Evolutionary conservation across 2,329 filamentous ascomycete species (phyloP), one percentile per base, ranked within the genome.

Genomic region (Epichloe sp.): DNA sequence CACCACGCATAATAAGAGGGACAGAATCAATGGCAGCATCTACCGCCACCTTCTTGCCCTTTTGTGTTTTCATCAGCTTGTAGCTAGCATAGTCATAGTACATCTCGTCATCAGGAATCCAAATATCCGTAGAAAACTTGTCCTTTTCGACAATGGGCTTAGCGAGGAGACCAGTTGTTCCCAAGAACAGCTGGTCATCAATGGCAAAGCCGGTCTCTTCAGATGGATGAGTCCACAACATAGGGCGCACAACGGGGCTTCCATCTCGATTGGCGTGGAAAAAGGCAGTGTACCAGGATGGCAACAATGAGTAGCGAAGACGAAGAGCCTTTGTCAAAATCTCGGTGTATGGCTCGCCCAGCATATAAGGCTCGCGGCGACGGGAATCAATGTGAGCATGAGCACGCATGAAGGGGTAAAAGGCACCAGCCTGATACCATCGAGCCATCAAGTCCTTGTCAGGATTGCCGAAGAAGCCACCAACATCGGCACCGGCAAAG

Each of bases 61-160:
- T 81, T 81, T 84, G 78, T 21, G 82, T 83, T 40, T 74, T 68
- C 62, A 94, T 81, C 43, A 80, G 72, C 42, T 84, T 80, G 70
- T 88, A 96, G 60, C 88, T 88, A 64, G 93, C 94, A 72, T 98
- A 98, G 68, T 97, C 87, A 62, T 90, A 98, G 68, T 98, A 97
- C 49, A 86, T 78, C 66, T 94, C 87, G 53, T 85, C 79, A 59
- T 97, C 91, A 1, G 90, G 85, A 50, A 98, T 80, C 70, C 94
- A 96, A 52, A 98, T 79, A 19, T 89, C 83, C 0, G 83, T 81
- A 19, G 79, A 81, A 17, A 78, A 77, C 45, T 83, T 82, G 56
- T 82, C 86, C 68, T 95, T 82, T 23, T 83, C 79, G 2, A 89
- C 85, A 14, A 97, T 83, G 0, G 93, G 93, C 71, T 96, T 97